phyloP scores from a whole-genome alignment of 176 grass and related monocot genomes.

The bread wheat (Triticum aestivum) region IWGSC_CS_RefSeq_v2.1 NC_057808.1:45468461-45468960 shows the following conservation, averaged over 20 bases:
- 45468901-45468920: not conserved
- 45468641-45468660: no score
- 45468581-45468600: no score
- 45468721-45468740: not conserved
- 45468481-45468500: no score
- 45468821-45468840: not conserved
- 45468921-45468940: not conserved
- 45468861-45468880: not conserved
- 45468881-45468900: not conserved
- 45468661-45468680: no score
- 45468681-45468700: no score
- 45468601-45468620: no score
- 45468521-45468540: no score
- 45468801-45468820: not conserved
- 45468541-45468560: no score
- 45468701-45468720: not conserved
- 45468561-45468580: no score
- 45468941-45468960: not conserved
- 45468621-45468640: no score
- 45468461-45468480: no score
- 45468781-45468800: not conserved
- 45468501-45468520: no score
- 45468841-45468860: not conserved
- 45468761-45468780: not conserved
- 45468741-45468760: not conserved